Percentiles rank a stretch among this genome's conserved stretches.
Evolutionary conservation across 2,329 filamentous ascomycete genomes (phyloP).

Genomic region (Lachnellula arida): DNA sequence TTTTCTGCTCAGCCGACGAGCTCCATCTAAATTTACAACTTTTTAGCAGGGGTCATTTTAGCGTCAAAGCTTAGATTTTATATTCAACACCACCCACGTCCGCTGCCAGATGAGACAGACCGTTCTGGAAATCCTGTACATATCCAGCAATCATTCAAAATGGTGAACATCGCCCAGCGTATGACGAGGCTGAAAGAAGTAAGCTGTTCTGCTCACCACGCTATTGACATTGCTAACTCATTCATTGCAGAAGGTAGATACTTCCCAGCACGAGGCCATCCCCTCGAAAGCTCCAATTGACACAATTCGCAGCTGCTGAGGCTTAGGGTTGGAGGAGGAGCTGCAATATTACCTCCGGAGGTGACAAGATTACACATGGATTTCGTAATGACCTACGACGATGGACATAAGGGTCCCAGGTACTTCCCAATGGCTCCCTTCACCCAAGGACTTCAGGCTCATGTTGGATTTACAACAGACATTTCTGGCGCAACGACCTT

Average conservation of each 20-base stretch:
- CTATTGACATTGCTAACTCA: slow-evolving; percentile 15
- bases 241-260: slow-evolving; percentile 11
- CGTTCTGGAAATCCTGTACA: background rate
- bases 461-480: slow-evolving; percentile 47
- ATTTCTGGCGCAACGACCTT: slow-evolving; percentile 82
- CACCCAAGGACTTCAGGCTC: slow-evolving; percentile 11
- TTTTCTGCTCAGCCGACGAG: too few relatives aligned
- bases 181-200: slow-evolving; percentile 71
- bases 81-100: slow-evolving; percentile 4
- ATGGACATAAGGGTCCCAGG: slow-evolving; percentile 70
- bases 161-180: slow-evolving; percentile 59
- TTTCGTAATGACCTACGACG: slow-evolving; percentile 57
- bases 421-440: slow-evolving; percentile 33
- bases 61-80: slow-evolving; percentile 26
- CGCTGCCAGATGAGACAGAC: slow-evolving; percentile 1
- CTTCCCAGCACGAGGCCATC: slow-evolving; percentile 1
- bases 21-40: slow-evolving; percentile 6
- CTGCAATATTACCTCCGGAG: slow-evolving; percentile 71
- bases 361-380: slow-evolving; percentile 72
- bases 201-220: slow-evolving; percentile 36
- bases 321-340: slow-evolving; percentile 77
- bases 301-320: slow-evolving; percentile 55
- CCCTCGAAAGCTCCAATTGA: slow-evolving; percentile 18
- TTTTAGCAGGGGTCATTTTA: slow-evolving; percentile 24
- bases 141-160: slow-evolving; percentile 30